Conservation (phyloP, 2,329 filamentous ascomycete genomes). For the Chlorencoelia australis region DNA sequence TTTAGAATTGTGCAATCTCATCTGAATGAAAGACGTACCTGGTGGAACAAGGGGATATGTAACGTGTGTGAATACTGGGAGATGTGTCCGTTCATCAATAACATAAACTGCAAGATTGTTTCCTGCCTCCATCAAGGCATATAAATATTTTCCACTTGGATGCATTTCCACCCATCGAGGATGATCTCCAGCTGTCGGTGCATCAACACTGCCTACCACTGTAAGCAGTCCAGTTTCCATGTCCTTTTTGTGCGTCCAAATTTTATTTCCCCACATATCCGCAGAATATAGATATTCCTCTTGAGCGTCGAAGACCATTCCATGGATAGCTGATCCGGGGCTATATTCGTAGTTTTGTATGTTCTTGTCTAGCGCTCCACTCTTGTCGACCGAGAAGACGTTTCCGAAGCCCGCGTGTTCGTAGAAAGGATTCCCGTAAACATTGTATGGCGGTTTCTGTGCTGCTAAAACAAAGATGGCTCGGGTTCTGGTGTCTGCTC, state of each 20-base stretch:
- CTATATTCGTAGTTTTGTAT: constrained; percentile 67
- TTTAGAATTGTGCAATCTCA: constrained; percentile 27
- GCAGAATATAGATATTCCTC: constrained; percentile 72
- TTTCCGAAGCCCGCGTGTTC: constrained; percentile 73
- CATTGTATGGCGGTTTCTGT: constrained; percentile 64
- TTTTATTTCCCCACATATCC: constrained; percentile 66
- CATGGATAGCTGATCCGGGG: constrained; percentile 62
- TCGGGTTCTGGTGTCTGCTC: constrained; percentile 66
- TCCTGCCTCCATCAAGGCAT: constrained; percentile 82
- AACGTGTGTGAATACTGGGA: constrained; percentile 70
- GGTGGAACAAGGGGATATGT: constrained; percentile 72
- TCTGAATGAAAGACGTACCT: constrained; percentile 32
- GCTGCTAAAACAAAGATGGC: constrained; percentile 84
- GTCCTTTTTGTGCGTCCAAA: constrained; percentile 76
- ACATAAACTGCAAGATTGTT: constrained; percentile 76
- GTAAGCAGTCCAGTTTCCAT: constrained; percentile 48
- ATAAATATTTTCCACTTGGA: constrained; percentile 66
- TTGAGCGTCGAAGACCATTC: constrained; percentile 68
- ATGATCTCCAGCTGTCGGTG: constrained; percentile 63
- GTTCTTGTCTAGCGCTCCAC: constrained; percentile 50
- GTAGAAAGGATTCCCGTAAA: constrained; percentile 90
- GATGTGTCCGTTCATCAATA: constrained; percentile 61
- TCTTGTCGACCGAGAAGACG: constrained; percentile 52
- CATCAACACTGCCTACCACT: constrained; percentile 62
- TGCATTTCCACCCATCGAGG: constrained; percentile 85